Percentiles rank a stretch among this genome's conserved stretches.
Evolutionary conservation across 208 protist species (phyloP).

Genomic region (Acanthamoeba polyphaga): DNA sequence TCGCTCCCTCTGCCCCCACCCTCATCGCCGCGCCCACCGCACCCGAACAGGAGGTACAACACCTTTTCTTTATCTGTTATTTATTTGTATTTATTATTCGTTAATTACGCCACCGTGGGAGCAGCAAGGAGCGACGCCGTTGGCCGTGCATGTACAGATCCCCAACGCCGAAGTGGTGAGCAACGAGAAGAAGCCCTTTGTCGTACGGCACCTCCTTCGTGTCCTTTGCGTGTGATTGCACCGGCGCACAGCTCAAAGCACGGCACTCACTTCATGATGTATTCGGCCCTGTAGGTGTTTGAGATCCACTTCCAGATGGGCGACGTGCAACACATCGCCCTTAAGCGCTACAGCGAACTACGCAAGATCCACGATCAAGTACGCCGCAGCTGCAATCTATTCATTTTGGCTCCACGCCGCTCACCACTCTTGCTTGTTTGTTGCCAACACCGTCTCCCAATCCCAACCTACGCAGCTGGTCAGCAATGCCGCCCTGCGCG

Average conservation of each 20-base stretch:
- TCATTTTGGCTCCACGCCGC: neutral
- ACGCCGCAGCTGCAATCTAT: neutral
- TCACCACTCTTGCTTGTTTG: neutral
- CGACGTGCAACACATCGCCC: slow-evolving; percentile 15
- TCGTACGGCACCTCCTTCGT: neutral
- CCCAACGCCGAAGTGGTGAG: slow-evolving; percentile 27
- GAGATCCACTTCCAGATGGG: slow-evolving; percentile 54
- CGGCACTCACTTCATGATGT: neutral
- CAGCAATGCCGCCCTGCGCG: neutral
- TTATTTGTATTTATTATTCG: neutral
- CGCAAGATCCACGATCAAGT: slow-evolving; percentile 53
- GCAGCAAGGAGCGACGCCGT: neutral
- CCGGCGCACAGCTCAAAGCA: neutral
- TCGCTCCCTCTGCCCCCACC: neutral
- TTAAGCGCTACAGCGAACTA: slow-evolving; percentile 53
- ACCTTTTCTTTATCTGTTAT: neutral
- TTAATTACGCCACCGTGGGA: neutral
- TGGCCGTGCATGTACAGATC: neutral
- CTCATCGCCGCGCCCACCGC: neutral
- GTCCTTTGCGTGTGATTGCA: neutral
- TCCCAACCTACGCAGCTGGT: neutral
- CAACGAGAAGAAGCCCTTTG: slow-evolving; percentile 43
- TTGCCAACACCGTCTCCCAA: neutral
- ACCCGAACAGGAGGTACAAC: neutral
- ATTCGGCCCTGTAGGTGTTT: neutral